These are phyloP conservation scores for Fragilariopsis cylindrus DNA, from an alignment of 108 stramenopile species.

Conservation along the genomic window DNA sequence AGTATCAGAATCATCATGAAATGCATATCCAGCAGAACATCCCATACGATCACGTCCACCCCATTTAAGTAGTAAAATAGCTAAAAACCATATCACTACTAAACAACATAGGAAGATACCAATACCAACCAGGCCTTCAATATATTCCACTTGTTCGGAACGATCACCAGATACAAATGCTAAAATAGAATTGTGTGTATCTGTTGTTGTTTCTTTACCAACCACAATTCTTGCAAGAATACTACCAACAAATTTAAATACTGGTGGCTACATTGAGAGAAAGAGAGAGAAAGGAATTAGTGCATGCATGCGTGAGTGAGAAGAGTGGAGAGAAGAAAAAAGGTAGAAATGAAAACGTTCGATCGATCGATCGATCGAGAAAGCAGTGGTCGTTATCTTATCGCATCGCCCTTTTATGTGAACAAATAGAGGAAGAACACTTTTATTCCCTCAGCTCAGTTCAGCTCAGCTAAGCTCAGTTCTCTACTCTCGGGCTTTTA, in stretches of 20 bases:
- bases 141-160: constrained; percentile 22
- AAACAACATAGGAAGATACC: background rate
- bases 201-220: background rate
- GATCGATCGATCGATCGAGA: too few species aligned
- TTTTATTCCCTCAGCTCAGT: too few species aligned
- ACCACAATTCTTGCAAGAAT: background rate
- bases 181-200: background rate
- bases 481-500: too few species aligned
- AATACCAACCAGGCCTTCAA: constrained; percentile 23
- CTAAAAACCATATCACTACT: constrained; percentile 17
- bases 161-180: constrained; percentile 1
- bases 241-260: background rate
- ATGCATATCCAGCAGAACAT: constrained; percentile 29
- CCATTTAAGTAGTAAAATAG: constrained; percentile 25
- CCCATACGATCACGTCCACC: constrained; percentile 17
- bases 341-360: background rate
- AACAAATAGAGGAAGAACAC: too few species aligned
- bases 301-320: background rate
- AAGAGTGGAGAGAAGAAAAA: background rate
- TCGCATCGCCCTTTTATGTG: too few species aligned
- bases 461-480: too few species aligned
- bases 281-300: background rate
- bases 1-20: constrained; percentile 12
- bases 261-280: background rate
- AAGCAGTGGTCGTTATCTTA: too few species aligned